Evolutionary conservation across 1,139 yeast species (phyloP), one percentile per base, ranked within the genome.

Genomic region (Martiniozyma asiatica): DNA sequence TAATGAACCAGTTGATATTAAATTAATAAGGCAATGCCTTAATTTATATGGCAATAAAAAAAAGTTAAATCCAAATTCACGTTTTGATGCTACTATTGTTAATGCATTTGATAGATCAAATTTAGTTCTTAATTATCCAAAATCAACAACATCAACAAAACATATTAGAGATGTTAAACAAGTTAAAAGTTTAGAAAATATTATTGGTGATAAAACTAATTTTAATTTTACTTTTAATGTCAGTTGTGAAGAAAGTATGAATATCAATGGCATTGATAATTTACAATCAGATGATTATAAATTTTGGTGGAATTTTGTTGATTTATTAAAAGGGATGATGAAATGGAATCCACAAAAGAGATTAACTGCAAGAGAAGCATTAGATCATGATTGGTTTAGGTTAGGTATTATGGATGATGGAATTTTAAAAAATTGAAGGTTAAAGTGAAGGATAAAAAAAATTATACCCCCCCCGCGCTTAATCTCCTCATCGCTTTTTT

Each of bases 361-460:
- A 45, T 60, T 78, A 25, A 66, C 71, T 5, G 87, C 87, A 2
- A 59, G 63, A 35, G 81, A 76, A 33, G 85, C 87, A 1, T 56
- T 79, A 53, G 67, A 70, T 30, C 89, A 79, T 51, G 76, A 75
- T 34, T 79, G 89, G 87, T 79, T 80, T 51, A 68, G 70, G 43
- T 63, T 65, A 46, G 92, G 89, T 20, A 73, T 77, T 32, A 70
- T 73, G 44, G 92, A 78, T 54, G 87, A 78, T 44, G 89, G 81
- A 14, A 33, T 34, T 16, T n/a, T n/a, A n/a, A n/a, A n/a, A n/a
- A n/a, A n/a, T n/a, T n/a, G n/a, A n/a, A n/a, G n/a, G n/a, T n/a
- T n/a, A n/a, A n/a, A n/a, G n/a, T n/a, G n/a, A n/a, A n/a, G n/a
- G n/a, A n/a, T n/a, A n/a, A n/a, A n/a, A n/a, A n/a, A n/a, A n/a